Conservation (phyloP, 2,329 filamentous ascomycete species). For the Cladosporium colombiae region DNA sequence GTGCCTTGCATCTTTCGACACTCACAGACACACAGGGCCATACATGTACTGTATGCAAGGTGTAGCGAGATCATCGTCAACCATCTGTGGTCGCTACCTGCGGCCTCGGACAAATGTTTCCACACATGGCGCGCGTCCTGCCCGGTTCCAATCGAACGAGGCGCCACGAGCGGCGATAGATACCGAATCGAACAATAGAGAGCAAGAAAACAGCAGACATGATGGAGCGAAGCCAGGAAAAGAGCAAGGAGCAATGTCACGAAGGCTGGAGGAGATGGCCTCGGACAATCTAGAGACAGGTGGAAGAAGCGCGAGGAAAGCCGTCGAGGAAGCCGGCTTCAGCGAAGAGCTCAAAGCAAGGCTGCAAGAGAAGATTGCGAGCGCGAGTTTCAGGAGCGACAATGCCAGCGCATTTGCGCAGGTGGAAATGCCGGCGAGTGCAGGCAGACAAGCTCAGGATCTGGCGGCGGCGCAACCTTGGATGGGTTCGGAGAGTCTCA, state of each 20-base stretch:
- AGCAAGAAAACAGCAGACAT: neutral
- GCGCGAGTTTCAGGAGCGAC: constrained; percentile 56
- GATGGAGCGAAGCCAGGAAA: constrained; percentile 24
- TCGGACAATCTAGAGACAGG: constrained; percentile 59
- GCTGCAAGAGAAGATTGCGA: constrained; percentile 60
- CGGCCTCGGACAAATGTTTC: constrained; percentile 33
- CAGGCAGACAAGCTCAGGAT: constrained; percentile 67
- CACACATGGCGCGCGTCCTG: constrained; percentile 12
- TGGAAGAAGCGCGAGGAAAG: constrained; percentile 56
- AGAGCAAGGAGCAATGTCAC: constrained; percentile 58
- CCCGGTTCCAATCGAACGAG: constrained; percentile 19
- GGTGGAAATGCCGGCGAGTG: constrained; percentile 57
- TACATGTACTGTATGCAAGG: constrained; percentile 32
- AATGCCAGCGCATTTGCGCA: constrained; percentile 57
- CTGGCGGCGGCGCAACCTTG: constrained; percentile 70
- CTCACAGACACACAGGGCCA: neutral
- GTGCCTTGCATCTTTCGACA: neutral
- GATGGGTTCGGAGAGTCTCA: constrained; percentile 72
- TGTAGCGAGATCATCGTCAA: constrained; percentile 24
- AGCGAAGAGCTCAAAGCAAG: constrained; percentile 60
- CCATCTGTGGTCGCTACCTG: constrained; percentile 44
- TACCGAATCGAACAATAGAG: neutral
- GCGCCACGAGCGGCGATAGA: constrained; percentile 19
- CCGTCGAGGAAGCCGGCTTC: constrained; percentile 63
- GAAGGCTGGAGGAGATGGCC: constrained; percentile 60